Evolutionary conservation across 192 early-diverging fungal species (phyloP).

Genomic region (Podila clonocystis): DNA sequence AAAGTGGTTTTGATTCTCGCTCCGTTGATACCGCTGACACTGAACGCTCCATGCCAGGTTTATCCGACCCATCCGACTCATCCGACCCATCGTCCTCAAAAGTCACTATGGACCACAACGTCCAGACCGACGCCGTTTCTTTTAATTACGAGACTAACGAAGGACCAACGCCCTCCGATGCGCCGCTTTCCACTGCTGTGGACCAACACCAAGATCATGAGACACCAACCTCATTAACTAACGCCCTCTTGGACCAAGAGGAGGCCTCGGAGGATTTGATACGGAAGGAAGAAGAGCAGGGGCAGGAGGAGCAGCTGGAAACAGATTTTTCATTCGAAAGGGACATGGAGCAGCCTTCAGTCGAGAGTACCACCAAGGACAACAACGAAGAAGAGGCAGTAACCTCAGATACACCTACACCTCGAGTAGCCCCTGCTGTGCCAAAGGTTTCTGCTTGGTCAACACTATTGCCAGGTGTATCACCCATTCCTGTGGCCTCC

Average conservation of each 20-base stretch:
- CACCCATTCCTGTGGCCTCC: slow-evolving; percentile 21
- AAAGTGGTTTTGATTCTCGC: slow-evolving; percentile 8
- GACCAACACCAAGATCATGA: no score
- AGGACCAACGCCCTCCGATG: no score
- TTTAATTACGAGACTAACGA: no score
- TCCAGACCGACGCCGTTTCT: neutral
- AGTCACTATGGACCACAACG: neutral
- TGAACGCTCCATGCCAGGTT: neutral
- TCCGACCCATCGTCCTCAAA: neutral
- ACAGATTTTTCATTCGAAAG: no score
- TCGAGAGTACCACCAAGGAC: neutral
- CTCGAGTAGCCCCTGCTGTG: neutral
- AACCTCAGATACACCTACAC: neutral
- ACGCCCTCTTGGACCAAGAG: no score
- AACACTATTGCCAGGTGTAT: slow-evolving; percentile 36
- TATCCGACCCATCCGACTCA: neutral
- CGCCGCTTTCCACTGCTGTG: no score
- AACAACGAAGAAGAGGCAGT: neutral
- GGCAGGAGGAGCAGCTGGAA: neutral
- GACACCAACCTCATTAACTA: no score
- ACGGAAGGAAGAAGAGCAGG: neutral
- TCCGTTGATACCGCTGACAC: neutral
- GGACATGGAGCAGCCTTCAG: no score
- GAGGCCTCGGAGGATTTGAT: neutral
- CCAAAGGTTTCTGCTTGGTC: slow-evolving; percentile 42